A percentile compares a stretch with the other conserved stretches of the same genome.
These are phyloP conservation scores for Parasitella parasitica DNA, from an alignment of 371 early-diverging fungal species.

Conservation along the genomic window DNA sequence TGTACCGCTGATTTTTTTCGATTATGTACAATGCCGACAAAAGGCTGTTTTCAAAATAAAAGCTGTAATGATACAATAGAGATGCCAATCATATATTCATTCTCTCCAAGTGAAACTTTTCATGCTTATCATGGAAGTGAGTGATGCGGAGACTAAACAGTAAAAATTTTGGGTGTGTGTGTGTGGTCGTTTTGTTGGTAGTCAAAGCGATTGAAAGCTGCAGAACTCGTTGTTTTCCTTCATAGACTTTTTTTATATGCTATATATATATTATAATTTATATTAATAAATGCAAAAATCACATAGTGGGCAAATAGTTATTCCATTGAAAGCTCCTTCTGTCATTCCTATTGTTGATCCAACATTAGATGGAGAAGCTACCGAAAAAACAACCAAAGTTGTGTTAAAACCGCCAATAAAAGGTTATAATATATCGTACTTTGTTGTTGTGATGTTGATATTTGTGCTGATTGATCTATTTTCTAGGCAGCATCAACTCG, in stretches of 20 bases:
- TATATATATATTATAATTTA: neutral
- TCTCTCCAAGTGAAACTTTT: neutral
- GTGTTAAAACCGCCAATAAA: conserved; percentile 36
- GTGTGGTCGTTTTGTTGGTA: neutral
- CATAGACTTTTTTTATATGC: neutral
- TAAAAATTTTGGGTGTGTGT: neutral
- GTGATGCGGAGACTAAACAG: neutral
- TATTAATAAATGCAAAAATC: conserved; percentile 24
- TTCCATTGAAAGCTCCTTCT: conserved; percentile 48
- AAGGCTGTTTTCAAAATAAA: too few species aligned
- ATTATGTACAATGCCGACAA: too few species aligned
- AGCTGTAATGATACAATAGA: too few species aligned
- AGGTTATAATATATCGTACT: conserved; percentile 28
- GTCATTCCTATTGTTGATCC: conserved; percentile 64
- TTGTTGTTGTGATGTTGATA: neutral
- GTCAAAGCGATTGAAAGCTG: neutral
- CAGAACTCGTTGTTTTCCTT: neutral
- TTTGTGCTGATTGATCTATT: neutral
- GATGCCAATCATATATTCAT: too few species aligned
- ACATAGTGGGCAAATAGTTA: conserved; percentile 44
- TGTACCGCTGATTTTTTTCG: too few species aligned
- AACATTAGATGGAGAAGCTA: conserved; percentile 18
- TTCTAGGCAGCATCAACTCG: conserved; percentile 31
- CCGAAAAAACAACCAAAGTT: conserved; percentile 19
- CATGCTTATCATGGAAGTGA: neutral